Conservation (phyloP, 2,329 filamentous ascomycete genomes). For the Fusarium sp. region DNA sequence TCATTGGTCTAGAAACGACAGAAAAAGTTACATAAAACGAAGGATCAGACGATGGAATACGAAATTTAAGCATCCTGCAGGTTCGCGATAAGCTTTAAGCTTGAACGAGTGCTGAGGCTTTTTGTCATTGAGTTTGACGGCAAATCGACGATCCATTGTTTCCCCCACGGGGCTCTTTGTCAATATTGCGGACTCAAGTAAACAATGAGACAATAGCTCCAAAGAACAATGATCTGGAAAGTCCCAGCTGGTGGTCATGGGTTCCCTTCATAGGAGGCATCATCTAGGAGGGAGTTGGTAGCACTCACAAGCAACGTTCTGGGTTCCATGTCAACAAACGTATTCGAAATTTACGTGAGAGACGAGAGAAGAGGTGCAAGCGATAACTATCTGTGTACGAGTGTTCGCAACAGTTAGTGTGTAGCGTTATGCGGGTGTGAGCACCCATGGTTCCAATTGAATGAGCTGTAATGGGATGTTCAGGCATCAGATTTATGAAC, state of each 20-base stretch:
- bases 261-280: not conserved
- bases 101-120: not conserved
- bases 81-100: not conserved
- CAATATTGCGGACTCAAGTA: not conserved
- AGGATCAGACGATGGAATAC: not conserved
- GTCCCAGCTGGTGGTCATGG: too few relatives aligned
- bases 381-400: fast-evolving
- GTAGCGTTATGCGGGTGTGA: not conserved
- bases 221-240: not conserved
- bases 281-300: not conserved
- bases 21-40: not conserved
- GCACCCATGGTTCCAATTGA: not conserved
- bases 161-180: not conserved
- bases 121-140: not conserved
- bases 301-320: not conserved
- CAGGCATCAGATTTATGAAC: not conserved
- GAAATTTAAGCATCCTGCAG: not conserved
- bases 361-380: not conserved
- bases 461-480: not conserved
- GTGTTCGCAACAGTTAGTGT: not conserved
- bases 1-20: not conserved
- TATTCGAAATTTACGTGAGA: too few relatives aligned
- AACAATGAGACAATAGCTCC: not conserved
- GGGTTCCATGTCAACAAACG: not conserved
- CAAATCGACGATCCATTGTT: not conserved